These are phyloP conservation scores for Colletotrichum tropicale DNA, from an alignment of 2,329 filamentous ascomycete genomes.

Conservation along the genomic window DNA sequence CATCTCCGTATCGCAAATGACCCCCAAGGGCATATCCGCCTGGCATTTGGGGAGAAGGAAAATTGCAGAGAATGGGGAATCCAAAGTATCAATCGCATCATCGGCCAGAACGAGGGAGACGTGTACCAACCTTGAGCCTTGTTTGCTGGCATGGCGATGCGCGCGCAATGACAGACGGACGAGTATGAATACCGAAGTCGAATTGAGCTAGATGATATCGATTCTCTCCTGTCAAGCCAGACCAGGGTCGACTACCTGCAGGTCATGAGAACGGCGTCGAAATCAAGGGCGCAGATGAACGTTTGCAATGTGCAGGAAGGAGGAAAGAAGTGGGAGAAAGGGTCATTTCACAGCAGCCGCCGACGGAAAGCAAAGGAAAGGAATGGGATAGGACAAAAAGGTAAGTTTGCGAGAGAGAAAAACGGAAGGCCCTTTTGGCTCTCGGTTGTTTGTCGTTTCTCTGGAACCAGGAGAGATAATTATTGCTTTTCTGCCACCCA, in stretches of 20 bases:
- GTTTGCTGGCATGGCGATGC: neutral
- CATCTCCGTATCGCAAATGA: neutral
- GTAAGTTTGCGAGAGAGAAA: constrained; percentile 2
- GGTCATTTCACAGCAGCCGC: constrained; percentile 13
- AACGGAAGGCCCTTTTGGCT: constrained; percentile 8
- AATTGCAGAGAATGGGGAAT: neutral
- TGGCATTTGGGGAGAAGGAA: neutral
- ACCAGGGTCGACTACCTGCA: neutral
- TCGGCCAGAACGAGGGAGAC: neutral
- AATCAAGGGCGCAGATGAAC: neutral
- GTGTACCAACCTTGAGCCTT: constrained; percentile 7
- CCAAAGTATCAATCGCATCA: neutral
- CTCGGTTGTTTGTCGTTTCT: constrained; percentile 19
- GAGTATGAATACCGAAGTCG: neutral
- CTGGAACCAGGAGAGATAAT: constrained; percentile 18
- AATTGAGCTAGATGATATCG: neutral
- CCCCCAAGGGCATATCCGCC: neutral
- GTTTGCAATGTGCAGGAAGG: neutral
- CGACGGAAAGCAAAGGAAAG: neutral
- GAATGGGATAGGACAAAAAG: neutral
- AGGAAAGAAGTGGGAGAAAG: constrained; percentile 10
- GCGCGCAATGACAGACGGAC: neutral
- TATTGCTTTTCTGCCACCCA: constrained; percentile 20
- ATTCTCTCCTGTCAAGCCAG: neutral
- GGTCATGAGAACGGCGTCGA: neutral